phyloP scores from a whole-genome alignment of 2,329 filamentous ascomycete genomes.

The Bipolaris sorokiniana region DNA sequence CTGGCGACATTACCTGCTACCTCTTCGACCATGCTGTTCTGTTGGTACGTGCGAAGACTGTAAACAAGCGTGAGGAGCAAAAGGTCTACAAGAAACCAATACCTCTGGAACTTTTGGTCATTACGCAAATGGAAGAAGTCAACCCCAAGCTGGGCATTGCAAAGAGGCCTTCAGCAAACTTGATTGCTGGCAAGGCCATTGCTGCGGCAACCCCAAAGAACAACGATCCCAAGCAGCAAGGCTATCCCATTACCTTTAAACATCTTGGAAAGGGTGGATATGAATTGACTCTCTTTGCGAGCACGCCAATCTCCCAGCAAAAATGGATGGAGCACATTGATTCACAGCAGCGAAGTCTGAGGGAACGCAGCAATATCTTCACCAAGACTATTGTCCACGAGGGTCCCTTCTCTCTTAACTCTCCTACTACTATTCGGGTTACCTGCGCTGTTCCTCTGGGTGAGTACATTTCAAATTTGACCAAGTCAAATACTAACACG shows the following conservation, averaged over 20 bases:
- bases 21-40: constrained; percentile 96
- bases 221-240: constrained; percentile 64
- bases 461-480: constrained; percentile 53
- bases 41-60: constrained; percentile 86
- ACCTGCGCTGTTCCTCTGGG: constrained; percentile 94
- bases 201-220: constrained; percentile 51
- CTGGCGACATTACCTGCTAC: constrained; percentile 86
- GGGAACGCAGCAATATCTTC: constrained; percentile 75
- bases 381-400: constrained; percentile 74
- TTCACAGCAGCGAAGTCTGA: constrained; percentile 82
- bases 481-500: constrained; percentile 30
- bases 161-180: constrained; percentile 86
- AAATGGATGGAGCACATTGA: constrained; percentile 99
- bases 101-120: constrained; percentile 88
- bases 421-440: constrained; percentile 73
- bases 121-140: constrained; percentile 96
- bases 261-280: constrained; percentile 96
- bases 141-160: constrained; percentile 79
- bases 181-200: constrained; percentile 61
- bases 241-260: constrained; percentile 93
- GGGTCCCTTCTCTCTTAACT: constrained; percentile 77
- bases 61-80: constrained; percentile 91
- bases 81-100: constrained; percentile 97
- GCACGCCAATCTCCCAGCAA: constrained; percentile 82
- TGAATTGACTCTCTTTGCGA: constrained; percentile 86